phyloP scores from a whole-genome alignment of 192 early-diverging fungal species.

The Backusella tuberculispora region DNA sequence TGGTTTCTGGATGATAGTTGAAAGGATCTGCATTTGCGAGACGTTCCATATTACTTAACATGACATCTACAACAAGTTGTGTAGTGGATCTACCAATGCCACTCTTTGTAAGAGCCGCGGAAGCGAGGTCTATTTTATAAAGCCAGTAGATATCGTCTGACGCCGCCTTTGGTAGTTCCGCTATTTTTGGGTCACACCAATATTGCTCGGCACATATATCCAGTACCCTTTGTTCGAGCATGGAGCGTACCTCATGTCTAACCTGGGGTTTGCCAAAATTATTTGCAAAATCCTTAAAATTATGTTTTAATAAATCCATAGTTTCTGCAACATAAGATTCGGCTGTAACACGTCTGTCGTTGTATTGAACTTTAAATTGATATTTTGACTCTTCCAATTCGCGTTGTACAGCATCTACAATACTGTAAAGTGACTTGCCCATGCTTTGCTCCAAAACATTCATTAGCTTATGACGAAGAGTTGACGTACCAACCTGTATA shows the following conservation, averaged over 20 bases:
- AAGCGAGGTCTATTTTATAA: constrained; percentile 79
- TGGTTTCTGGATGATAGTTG: constrained; percentile 81
- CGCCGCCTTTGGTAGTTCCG: constrained; percentile 65
- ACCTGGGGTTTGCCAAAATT: constrained; percentile 95
- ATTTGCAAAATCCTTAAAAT: constrained; percentile 92
- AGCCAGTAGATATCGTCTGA: constrained; percentile 79
- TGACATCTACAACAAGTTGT: constrained; percentile 89
- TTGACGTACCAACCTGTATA: constrained; percentile 82
- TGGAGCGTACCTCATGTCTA: constrained; percentile 84
- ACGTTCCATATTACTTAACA: constrained; percentile 82
- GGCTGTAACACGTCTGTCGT: constrained; percentile 92
- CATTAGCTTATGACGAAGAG: constrained; percentile 87
- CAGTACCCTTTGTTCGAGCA: constrained; percentile 89
- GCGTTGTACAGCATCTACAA: constrained; percentile 91
- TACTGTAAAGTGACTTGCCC: constrained; percentile 77
- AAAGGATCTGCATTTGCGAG: constrained; percentile 84
- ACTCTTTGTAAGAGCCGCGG: constrained; percentile 90
- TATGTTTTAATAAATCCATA: constrained; percentile 91
- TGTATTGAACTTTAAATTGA: constrained; percentile 99
- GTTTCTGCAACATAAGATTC: constrained; percentile 96
- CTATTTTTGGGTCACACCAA: constrained; percentile 81
- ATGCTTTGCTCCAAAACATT: constrained; percentile 91
- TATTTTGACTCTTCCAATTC: constrained; percentile 96
- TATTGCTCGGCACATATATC: constrained; percentile 93
- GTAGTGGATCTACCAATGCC: constrained; percentile 92